Evolutionary conservation across 2,329 filamentous ascomycete species (phyloP), one percentile per base, ranked within the genome.

Genomic region (Lachnellula suecica): DNA sequence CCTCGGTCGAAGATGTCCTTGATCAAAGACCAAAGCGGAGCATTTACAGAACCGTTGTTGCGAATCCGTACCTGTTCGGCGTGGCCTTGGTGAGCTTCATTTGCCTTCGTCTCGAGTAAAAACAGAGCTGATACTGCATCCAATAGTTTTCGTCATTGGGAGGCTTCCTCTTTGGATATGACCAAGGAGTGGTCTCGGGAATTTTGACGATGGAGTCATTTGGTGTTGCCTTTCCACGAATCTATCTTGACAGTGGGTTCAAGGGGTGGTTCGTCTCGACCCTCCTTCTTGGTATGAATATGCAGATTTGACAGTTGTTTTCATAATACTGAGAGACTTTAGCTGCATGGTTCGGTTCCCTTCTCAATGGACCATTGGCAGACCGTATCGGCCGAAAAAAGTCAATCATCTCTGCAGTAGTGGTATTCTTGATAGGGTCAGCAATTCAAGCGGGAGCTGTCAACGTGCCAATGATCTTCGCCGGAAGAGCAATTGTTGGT

Each of bases 261-360:
- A 77, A 79, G 54, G 77, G 76, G 27, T 79, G 77, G 76, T 78
- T 79, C 47, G 75, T 79, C 2, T 78, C 78, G 5, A 75, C 72
- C 2, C 63, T 81, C 4, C 62, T 78, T 9, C 65, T 80, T 1
- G 65, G 70, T 71, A 57, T 49, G 65, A 34, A 20, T 31, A 25
- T 37, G 22, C 24, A 27, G 24, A 3, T 13, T 17, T 29, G 23
- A 31, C 17, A 2, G 20, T 17, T 27, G 17, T 22, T 19, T 27
- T 45, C 13, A n/a, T 7, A 47, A 20, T 4, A n/a, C 27, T 46
- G 23, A 46, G 20, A 20, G 8, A 19, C 7, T 51, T 10, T 52
- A 72, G 71, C 72, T 44, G 77, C 76, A 4, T 79, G 74, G 74
- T 63, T 77, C 44, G 77, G 78, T 2, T 77, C 77, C 2, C 65